Evolutionary conservation across 2,329 filamentous ascomycete species (phyloP), one percentile per base, ranked within the genome.

Genomic region (Bipolaris oryzae): DNA sequence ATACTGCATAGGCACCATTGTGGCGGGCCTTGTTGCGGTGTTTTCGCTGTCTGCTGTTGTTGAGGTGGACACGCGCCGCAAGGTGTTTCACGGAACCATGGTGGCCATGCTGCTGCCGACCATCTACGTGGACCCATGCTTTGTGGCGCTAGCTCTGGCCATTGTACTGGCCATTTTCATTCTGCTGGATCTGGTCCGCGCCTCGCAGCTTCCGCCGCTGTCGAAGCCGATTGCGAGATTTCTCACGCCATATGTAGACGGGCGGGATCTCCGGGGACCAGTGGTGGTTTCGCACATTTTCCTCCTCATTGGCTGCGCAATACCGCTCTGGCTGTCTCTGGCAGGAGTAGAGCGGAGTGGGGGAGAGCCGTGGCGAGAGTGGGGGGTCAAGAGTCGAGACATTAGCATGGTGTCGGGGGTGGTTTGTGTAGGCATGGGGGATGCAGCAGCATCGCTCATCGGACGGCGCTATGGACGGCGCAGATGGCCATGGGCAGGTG

Each of bases 41-140:
- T 85, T 95, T 50, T 85, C 83, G 39, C 84, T 96, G 35, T 90
- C 89, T 38, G 81, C 87, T 3, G 81, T 91, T 47, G 93, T 90
- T 64, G 93, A 97, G 77, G 94, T 99, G 44, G 95, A 99, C 77
- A 99, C 95, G 1, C 86, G 95, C 47, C 87, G 95, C 48, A 99
- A 99, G 76, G 91, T 98, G 21, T 99, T 99, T 75, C 95, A 99
- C 76, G 96, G 96, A 66, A 96, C 94, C 84, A 98, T 98, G 90
- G 94, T 98, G 7, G 87, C 87, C 53, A 97, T 99, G 91, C 88
- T 99, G 53, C 82, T 98, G 1, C 93, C 95, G 0, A 87, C 91
- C 1, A 90, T 89, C 2, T 97, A 87, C 72, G 79, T 98, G 61
- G 95, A 99, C 74, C 94, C 95, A 0, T 83, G 88, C 38, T 98